Conservation (phyloP, 441 rosid species). For the Mallotus japonicus region DNA sequence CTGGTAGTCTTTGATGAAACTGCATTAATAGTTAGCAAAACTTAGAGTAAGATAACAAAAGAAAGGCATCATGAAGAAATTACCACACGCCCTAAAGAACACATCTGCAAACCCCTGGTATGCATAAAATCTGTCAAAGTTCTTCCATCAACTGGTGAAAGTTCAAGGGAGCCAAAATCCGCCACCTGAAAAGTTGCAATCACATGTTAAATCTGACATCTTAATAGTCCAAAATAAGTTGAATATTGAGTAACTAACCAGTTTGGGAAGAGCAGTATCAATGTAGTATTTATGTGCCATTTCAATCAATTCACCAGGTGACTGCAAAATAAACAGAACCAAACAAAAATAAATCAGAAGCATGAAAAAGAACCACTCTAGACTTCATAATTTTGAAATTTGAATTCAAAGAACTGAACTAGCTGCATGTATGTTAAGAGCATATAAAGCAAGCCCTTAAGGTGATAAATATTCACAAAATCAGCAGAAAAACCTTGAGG, state of each 20-base stretch:
- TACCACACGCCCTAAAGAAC: constrained; percentile 63
- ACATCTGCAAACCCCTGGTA: constrained; percentile 64
- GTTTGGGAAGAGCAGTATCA: constrained; percentile 61
- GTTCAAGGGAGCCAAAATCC: constrained; percentile 71
- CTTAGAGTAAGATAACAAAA: constrained; percentile 7
- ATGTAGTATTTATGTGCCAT: constrained; percentile 59
- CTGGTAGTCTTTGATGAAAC: neutral
- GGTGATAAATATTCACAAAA: constrained; percentile 11
- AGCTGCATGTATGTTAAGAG: constrained; percentile 13
- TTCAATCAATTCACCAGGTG: constrained; percentile 48
- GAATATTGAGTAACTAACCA: constrained; percentile 49
- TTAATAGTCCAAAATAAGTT: constrained; percentile 8
- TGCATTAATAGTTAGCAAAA: neutral
- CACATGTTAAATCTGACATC: constrained; percentile 22
- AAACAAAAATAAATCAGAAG: constrained; percentile 13
- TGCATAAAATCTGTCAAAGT: constrained; percentile 73
- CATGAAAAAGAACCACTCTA: neutral
- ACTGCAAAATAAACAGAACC: constrained; percentile 36
- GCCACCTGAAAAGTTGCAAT: constrained; percentile 43
- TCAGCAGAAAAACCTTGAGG: constrained; percentile 47
- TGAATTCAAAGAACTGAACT: neutral
- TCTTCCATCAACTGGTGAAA: constrained; percentile 71
- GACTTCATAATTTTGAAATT: neutral
- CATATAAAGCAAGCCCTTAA: constrained; percentile 11
- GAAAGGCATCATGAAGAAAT: neutral